These are phyloP conservation scores for Naegleria lovaniensis DNA, from an alignment of 208 protist species.

Conservation along the genomic window DNA sequence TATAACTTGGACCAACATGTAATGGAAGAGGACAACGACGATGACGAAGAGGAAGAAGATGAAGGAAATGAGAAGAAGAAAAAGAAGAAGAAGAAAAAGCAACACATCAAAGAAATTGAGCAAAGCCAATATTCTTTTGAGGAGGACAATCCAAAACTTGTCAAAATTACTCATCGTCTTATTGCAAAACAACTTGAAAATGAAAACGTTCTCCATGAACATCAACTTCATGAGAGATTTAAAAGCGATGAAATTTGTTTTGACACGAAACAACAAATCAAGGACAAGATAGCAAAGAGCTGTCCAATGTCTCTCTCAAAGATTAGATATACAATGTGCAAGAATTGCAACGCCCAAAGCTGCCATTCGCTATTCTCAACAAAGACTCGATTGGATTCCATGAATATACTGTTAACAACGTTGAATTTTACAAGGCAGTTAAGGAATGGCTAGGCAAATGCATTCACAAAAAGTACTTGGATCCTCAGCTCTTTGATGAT, in stretches of 20 bases:
- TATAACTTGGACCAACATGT: slow-evolving; percentile 19
- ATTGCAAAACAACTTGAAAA: neutral
- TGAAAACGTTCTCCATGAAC: neutral
- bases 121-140: neutral
- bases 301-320: neutral
- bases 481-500: neutral
- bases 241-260: neutral
- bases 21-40: neutral
- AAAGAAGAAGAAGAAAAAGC: slow-evolving; percentile 22
- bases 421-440: neutral
- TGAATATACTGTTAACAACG: neutral
- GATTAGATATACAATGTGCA: neutral
- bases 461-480: neutral
- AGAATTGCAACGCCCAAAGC: neutral
- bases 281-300: neutral
- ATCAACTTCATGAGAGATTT: neutral
- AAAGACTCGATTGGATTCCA: neutral
- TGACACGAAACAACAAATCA: neutral
- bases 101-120: neutral
- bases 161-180: neutral
- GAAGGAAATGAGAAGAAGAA: neutral
- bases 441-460: neutral
- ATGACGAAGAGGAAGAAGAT: neutral
- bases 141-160: neutral
- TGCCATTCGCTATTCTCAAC: neutral